Evolutionary conservation across 768 basidiomycete species (phyloP), one percentile per base, ranked within the genome.

Genomic region (Rhizopogon salebrosus): DNA sequence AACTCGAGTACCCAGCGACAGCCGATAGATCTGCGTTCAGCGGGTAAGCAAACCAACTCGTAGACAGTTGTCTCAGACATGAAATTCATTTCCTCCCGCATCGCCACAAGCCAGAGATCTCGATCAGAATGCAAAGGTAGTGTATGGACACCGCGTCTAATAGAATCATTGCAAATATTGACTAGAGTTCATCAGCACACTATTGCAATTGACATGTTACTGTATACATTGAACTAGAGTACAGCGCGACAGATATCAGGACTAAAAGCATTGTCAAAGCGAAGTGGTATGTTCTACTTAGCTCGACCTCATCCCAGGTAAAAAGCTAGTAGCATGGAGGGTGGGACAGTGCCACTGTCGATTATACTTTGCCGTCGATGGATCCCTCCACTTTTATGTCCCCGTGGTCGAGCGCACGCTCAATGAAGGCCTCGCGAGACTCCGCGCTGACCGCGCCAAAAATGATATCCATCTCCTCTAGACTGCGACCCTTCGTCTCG

Each of bases 371-470:
- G 7, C 2, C 2, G 7, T 56, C 40, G 2, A 38, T 43, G 6
- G 60, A 57, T 8, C 4, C n/a, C n/a, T 53, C 51, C 18, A 48
- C 53, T 16, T 4, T 26, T 2, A 6, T 18, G 6, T 66, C 53
- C 11, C 14, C 20, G 20, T 37, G 50, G 1, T 39, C 16, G 16
- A 70, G 53, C 7, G 54, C 64, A 52, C 67, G 70, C 40, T 64
- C 67, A 57, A 89, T 82, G 52, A 81, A 73, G 0, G 70, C 75
- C 39, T 74, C 71, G 43, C 86, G 81, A 50, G 78, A 60, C 54
- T 83, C 83, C 9, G 68, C 71, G 16, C 72, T 71, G 31, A 89
- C 75, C 0, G 84, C 55, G 4, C 87, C 88, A 56, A 81, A 81
- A 53, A 81, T 65, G 59, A 80, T 64, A 58, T 80, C 79, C 79